Evolutionary conservation across 345 rosid species (phyloP).

Genomic region (Eucalyptus rudis): DNA sequence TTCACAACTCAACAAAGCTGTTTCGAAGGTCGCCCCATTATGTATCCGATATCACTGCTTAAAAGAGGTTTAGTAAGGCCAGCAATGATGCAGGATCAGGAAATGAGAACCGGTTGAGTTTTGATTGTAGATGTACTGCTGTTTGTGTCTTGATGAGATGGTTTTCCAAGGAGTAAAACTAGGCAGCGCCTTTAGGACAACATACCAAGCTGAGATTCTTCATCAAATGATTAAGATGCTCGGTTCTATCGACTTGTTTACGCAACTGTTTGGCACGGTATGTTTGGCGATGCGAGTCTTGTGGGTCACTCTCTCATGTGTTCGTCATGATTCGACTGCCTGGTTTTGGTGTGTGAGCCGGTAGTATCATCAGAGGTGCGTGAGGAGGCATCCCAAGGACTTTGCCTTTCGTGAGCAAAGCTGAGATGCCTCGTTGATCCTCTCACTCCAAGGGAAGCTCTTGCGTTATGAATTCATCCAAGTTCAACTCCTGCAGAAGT

Average conservation of each 20-base stretch:
- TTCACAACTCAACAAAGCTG: not conserved
- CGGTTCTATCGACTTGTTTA: not conserved
- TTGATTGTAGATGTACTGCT: not conserved
- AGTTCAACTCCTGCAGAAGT: slow-evolving; percentile 4
- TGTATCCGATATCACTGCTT: not conserved
- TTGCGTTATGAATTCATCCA: slow-evolving; percentile 1
- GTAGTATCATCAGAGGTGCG: not conserved
- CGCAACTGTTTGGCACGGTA: not conserved
- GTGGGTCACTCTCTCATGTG: not conserved
- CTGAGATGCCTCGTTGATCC: slow-evolving; percentile 13
- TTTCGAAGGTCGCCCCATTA: not conserved
- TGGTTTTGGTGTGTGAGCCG: not conserved
- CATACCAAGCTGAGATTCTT: not conserved
- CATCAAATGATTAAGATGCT: not conserved
- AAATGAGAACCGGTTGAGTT: not conserved
- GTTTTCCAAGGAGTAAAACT: not conserved
- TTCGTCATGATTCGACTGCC: not conserved
- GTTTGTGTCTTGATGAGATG: not conserved
- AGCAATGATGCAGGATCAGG: not conserved
- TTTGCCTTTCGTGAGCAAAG: slow-evolving; percentile 18
- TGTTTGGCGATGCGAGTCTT: not conserved
- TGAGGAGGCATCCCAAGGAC: slow-evolving; percentile 19
- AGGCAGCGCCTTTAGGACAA: not conserved
- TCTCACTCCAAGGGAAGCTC: slow-evolving; percentile 11
- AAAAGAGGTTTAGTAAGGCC: not conserved